Base-by-base conservation (phyloP, 2,329 filamentous ascomycete genomes). In the Boeremia lycopersici region DNA sequence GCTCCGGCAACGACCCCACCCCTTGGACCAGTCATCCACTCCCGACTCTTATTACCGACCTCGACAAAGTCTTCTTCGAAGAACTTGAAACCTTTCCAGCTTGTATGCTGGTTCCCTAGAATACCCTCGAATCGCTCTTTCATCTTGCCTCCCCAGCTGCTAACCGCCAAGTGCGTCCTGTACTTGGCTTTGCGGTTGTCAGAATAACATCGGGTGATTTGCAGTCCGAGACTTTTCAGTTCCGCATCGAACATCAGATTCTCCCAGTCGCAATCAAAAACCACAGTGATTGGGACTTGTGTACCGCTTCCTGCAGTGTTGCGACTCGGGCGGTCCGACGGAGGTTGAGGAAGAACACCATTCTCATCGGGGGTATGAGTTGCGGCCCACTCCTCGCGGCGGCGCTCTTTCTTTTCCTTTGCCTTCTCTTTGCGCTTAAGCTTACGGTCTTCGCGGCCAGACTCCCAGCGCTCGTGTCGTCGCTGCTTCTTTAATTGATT, bases 231-330 rank as follows among this genome's bases (percentile, higher is more conserved):
- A 4, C 91, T 96, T 50, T 93, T 87, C 28, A 90, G 81, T 76
- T 99, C 95, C 64, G 89, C 89, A 33, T 93, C 89, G 45, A 82
- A 82, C 95, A 99, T 99, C 69, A 93, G 84, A 36, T 89, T 81
- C 73, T 99, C 93, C 72, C 96, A 99, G 62, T 90, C 87, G 76
- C 93, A 98, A 78, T 99, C 95, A 59, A 99, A 79, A 55, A 99
- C 81, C 62, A 99, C 79, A 0, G 90, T 85, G 19, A 98, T 78
- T 1, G 93, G 92, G 0, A 96, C 82, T 51, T 86, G 84, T 43
- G 81, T 78, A 4, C 81, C 76, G n/a, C 51, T 17, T 65, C 74
- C 48, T 13, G 63, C 61, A 17, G 56, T 62, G 39, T 62, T 58
- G 29, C 65, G 61, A 17, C 63, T 57, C 10, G 59, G 44, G n/a